Conservation (phyloP, 2,329 filamentous ascomycete species). For the Chaetomium sp. region DNA sequence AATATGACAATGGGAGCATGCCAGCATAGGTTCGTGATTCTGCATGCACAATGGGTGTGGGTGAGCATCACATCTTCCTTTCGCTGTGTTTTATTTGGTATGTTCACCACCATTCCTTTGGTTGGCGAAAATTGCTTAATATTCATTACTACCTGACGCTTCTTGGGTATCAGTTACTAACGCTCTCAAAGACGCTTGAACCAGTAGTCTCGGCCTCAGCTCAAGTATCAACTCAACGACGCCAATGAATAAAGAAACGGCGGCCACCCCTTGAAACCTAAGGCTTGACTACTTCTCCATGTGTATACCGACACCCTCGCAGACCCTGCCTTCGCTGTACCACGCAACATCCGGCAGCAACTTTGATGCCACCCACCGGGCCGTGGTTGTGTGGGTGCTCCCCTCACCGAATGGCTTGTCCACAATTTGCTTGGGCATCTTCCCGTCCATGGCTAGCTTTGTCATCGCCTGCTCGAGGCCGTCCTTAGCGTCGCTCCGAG, state of each 20-base stretch:
- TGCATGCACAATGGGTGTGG: constrained; percentile 5
- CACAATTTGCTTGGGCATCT: constrained; percentile 48
- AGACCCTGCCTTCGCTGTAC: constrained; percentile 54
- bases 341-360: constrained; percentile 53
- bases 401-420: constrained; percentile 58
- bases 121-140: not conserved
- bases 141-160: not conserved
- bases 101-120: not conserved
- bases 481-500: constrained; percentile 35
- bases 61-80: not conserved
- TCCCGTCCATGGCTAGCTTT: constrained; percentile 38
- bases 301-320: constrained; percentile 48
- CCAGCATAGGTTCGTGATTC: not conserved
- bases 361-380: constrained; percentile 59
- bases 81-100: not conserved
- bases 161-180: constrained; percentile 16
- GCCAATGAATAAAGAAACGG: not conserved
- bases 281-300: constrained; percentile 16
- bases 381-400: constrained; percentile 59
- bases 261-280: not conserved
- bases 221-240: not conserved
- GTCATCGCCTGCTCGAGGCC: constrained; percentile 38
- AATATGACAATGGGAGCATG: not conserved
- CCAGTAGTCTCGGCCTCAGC: not conserved
- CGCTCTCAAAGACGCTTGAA: not conserved